Base-by-base conservation (phyloP, 148 eudicot genomes). In the Rhododendron kiyosumense region DNA sequence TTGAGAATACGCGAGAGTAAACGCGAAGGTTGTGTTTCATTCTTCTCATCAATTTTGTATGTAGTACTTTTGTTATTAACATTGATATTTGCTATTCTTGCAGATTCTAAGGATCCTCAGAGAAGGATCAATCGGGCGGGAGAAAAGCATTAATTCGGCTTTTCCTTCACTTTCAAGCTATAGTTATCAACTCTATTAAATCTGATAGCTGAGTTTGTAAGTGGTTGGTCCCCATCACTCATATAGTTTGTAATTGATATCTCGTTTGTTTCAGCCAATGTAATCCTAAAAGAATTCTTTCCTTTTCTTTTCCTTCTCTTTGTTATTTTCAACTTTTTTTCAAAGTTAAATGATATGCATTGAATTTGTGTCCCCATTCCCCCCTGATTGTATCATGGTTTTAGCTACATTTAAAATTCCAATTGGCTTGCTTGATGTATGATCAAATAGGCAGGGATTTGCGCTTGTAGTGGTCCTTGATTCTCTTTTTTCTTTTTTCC, bases 1-100 rank as follows among this genome's bases (percentile, higher is more conserved):
- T 95, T 80, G 90, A 88, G 82, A 88, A 74, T 20, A 67, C 78
- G 14, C 67, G 32, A 77, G 36, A 78, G 32, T 41, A 7, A 59
- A 84, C 34, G 36, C 17, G 8, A 73, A 83, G 83, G 76, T 83
- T 20, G 26, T 78, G 43, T 67, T 87, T 87, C 49, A 11, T 41
- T 69, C 22, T 10, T 74, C 36, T 86, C 5, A 22, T 77, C 12
- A 78, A 22, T 24, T 83, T 10, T 4, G 36, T n/a, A 24, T 77
- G 51, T 20, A 15, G 36, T 46, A 30, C 32, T 48, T 78, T 20
- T 32, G 7, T 75, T 12, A 22, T 54, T 10, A 28, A 6, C 36
- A 76, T 59, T 4, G 11, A 43, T 65, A 43, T 83, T 59, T n/a
- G 14, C 32, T 78, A 18, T 77, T 28, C 61, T 28, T 78, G 78